Evolutionary conservation across 805 yeast species (phyloP).

Genomic region (Schwanniomyces polymorphus): DNA sequence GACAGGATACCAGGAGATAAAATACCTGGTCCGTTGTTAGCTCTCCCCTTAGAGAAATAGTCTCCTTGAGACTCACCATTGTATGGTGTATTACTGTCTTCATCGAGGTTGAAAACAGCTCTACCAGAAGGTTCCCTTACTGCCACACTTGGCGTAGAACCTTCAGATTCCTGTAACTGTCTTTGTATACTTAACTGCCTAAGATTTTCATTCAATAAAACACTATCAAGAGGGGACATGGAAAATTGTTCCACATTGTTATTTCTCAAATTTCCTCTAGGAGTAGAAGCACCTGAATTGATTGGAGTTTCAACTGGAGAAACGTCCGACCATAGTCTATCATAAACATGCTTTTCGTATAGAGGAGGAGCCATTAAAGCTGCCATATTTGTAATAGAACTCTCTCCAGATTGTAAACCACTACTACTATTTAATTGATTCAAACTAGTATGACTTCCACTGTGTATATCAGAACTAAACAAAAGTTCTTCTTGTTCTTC

Average conservation of each 20-base stretch:
- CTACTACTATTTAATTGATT: slow-evolving; percentile 14
- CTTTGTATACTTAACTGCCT: slow-evolving; percentile 51
- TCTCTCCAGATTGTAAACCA: slow-evolving; percentile 19
- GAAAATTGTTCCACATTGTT: slow-evolving; percentile 18
- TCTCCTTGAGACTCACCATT: neutral
- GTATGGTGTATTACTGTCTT: slow-evolving; percentile 10
- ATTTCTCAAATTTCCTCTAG: slow-evolving; percentile 16
- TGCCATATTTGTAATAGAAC: slow-evolving; percentile 30
- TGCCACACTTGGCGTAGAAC: slow-evolving; percentile 3
- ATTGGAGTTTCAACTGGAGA: slow-evolving; percentile 50
- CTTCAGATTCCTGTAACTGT: slow-evolving; percentile 35
- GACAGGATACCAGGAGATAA: slow-evolving; percentile 43
- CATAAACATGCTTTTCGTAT: slow-evolving; percentile 79
- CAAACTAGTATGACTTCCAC: slow-evolving; percentile 21
- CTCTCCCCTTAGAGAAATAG: slow-evolving; percentile 27
- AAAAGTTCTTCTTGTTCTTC: slow-evolving; percentile 26
- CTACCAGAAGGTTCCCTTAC: slow-evolving; percentile 8
- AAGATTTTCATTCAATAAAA: slow-evolving; percentile 51
- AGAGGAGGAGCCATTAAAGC: slow-evolving; percentile 79
- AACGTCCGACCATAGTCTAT: slow-evolving; percentile 71
- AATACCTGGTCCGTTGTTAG: neutral
- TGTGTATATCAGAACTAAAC: slow-evolving; percentile 21
- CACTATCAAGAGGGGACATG: slow-evolving; percentile 40
- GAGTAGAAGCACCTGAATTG: slow-evolving; percentile 42
- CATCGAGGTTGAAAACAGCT: slow-evolving; percentile 37